Evolutionary conservation across 768 basidiomycete species (phyloP), one percentile per base, ranked within the genome.

Genomic region (Collybia nuda): DNA sequence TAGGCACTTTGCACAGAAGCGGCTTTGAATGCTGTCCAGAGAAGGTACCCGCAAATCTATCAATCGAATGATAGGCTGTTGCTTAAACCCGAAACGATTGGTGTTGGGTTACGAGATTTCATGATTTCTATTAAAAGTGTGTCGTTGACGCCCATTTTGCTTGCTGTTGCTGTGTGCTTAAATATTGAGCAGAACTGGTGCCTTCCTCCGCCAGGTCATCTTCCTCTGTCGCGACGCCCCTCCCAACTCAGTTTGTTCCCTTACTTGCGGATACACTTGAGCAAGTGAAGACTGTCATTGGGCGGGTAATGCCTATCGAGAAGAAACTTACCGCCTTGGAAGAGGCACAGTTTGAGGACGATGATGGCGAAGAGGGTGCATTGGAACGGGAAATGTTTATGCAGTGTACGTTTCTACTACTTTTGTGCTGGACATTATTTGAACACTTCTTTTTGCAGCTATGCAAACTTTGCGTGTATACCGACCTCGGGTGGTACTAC

Each of bases 31-130:
- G 96, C 96, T 0, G 90, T 99, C 19, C 97, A 99, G 63, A 75
- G 97, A 51, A 79, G 89, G 48, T 99, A 99, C 66, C 97, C 97
- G 0, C 97, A 99, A 66, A 94, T 98, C 40, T 99, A 99, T 76
- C 88, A 91, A 69, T 88, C 91, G 4, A 82, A 78, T 26, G 94
- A 98, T 54, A 78, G 97, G 8, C 71, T 98, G 2, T 62, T 93
- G 43, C 75, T 98, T 48, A 82, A 91, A 55, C 90, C 95, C 6
- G 88, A 91, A 60, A 85, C 86, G 1, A 97, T 98, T 54, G 76
- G 77, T 26, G 84, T 98, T 15, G 82, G 86, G 28, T 75, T 97
- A 44, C 78, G 91, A 36, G 97, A 99, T 65, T 99, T 99, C 63
- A 93, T 98, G 93, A 88, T 96, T 60, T 92, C 96, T 1, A 84